phyloP scores from a whole-genome alignment of 768 basidiomycete species.

The Boletellus sp. region DNA sequence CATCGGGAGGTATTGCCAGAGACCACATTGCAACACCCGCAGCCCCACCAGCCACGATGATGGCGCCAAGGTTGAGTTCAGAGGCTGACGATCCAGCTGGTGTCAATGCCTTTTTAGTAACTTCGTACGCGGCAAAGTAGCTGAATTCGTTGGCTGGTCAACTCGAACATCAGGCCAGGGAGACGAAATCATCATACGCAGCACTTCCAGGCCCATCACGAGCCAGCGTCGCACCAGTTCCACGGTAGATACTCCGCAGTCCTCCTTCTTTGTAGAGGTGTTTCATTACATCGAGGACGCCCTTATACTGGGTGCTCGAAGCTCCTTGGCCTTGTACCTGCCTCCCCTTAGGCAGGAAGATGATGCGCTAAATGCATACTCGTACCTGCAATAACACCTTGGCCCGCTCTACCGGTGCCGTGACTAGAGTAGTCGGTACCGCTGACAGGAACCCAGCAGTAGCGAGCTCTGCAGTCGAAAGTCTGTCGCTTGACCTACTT shows the following conservation, averaged over 20 bases:
- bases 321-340: conserved; percentile 88
- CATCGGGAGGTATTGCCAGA: conserved; percentile 95
- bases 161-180: conserved; percentile 1
- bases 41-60: conserved; percentile 88
- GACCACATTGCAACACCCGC: conserved; percentile 99
- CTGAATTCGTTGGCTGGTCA: conserved; percentile 37
- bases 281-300: conserved; percentile 85
- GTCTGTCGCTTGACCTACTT: conserved; percentile 55
- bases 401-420: conserved; percentile 95
- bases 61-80: conserved; percentile 78
- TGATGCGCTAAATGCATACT: background rate
- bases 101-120: conserved; percentile 82
- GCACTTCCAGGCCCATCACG: conserved; percentile 97
- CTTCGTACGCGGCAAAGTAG: conserved; percentile 97
- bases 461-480: conserved; percentile 81
- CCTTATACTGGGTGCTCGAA: conserved; percentile 70
- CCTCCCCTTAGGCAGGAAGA: conserved; percentile 16
- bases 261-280: conserved; percentile 95
- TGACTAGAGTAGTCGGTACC: conserved; percentile 84
- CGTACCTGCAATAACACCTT: conserved; percentile 90
- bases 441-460: conserved; percentile 93
- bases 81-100: conserved; percentile 75
- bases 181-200: conserved; percentile 55
- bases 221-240: conserved; percentile 88
- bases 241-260: conserved; percentile 85